These are phyloP conservation scores for Ramaria sp. DNA, from an alignment of 768 basidiomycete genomes.

Conservation along the genomic window DNA sequence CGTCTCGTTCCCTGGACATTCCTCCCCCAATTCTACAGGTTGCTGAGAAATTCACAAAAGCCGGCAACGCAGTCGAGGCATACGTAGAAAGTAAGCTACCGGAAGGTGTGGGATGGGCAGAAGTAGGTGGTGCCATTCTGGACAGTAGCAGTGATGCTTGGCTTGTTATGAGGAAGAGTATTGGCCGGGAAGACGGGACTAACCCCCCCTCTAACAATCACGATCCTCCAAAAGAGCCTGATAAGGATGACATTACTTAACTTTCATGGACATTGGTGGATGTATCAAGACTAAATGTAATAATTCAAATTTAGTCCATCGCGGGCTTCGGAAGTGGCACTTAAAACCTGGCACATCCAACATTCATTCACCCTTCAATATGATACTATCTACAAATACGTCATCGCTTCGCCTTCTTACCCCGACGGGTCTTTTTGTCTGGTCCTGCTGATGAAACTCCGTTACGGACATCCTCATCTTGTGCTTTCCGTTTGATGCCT, in stretches of 20 bases:
- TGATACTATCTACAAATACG: neutral
- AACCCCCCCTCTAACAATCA: neutral
- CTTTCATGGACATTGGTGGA: neutral
- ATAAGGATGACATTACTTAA: neutral
- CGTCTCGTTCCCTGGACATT: neutral
- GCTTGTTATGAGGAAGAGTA: neutral
- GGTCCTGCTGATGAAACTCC: conserved; percentile 21
- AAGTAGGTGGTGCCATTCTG: conserved; percentile 3
- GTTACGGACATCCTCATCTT: conserved; percentile 23
- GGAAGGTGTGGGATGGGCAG: neutral
- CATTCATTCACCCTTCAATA: too few species aligned
- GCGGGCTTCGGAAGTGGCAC: neutral
- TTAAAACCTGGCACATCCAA: neutral
- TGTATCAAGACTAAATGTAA: neutral
- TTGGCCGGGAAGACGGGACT: neutral
- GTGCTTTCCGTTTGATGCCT: conserved; percentile 53
- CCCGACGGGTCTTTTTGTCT: conserved; percentile 38
- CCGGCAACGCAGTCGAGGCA: neutral
- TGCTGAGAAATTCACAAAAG: neutral
- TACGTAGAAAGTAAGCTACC: neutral
- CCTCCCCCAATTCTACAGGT: neutral
- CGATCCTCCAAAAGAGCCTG: neutral
- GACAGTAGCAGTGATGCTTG: neutral
- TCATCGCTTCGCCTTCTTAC: conserved; percentile 31
- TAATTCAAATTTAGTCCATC: neutral